Conservation (phyloP, 129 eudicot genomes). For the Artemisia annua region DNA sequence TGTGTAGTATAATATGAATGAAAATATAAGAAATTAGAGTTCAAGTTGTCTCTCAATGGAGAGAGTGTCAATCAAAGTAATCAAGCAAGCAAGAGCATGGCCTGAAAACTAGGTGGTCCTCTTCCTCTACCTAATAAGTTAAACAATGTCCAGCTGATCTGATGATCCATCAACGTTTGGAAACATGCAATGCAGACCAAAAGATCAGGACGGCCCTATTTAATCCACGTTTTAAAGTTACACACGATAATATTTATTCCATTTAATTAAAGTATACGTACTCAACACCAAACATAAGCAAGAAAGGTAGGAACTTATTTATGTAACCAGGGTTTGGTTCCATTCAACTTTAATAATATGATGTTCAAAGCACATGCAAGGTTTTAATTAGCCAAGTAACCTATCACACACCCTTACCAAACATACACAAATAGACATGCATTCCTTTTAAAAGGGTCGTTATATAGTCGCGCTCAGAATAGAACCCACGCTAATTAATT, state of each 20-base stretch:
- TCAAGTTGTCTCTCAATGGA: conserved; percentile 31
- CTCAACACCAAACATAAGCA: conserved; percentile 16
- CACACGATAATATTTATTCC: background rate
- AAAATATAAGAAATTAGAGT: conserved; percentile 23
- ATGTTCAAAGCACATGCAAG: conserved; percentile 35
- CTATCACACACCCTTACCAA: conserved; percentile 29
- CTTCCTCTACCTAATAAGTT: conserved; percentile 42
- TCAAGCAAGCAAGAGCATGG: conserved; percentile 39
- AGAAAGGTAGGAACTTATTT: conserved; percentile 3
- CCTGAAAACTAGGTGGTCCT: conserved; percentile 56
- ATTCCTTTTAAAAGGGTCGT: conserved; percentile 7
- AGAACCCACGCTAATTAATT: background rate
- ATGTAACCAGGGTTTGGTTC: conserved; percentile 19
- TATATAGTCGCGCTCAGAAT: background rate
- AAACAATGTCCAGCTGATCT: conserved; percentile 39
- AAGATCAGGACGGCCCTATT: conserved; percentile 34
- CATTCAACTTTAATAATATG: conserved; percentile 25
- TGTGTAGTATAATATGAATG: background rate
- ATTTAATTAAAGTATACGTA: background rate
- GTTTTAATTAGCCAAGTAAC: conserved; percentile 29
- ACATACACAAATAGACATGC: conserved; percentile 26
- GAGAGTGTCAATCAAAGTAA: conserved; percentile 40
- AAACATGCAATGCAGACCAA: conserved; percentile 35
- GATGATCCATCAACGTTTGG: conserved; percentile 44
- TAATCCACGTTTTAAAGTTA: conserved; percentile 28